Evolutionary conservation across 2,329 filamentous ascomycete genomes (phyloP).

Genomic region (Epichloe amarillans): DNA sequence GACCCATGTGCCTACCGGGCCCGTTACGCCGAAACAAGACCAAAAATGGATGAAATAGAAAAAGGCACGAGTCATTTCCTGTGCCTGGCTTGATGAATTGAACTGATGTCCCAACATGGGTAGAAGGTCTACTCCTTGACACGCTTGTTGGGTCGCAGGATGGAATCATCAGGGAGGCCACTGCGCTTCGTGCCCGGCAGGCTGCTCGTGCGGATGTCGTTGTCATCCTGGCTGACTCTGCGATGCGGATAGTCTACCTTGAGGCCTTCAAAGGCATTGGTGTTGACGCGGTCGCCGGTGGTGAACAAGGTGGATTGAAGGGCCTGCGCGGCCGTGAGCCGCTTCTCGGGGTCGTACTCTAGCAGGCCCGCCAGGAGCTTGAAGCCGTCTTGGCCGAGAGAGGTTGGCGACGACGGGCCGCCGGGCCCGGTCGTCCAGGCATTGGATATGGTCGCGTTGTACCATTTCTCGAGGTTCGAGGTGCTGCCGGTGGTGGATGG

Average conservation of each 20-base stretch:
- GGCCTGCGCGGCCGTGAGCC: slow-evolving; percentile 76
- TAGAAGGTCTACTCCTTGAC: slow-evolving; percentile 35
- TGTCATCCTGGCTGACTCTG: slow-evolving; percentile 85
- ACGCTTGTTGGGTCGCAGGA: slow-evolving; percentile 51
- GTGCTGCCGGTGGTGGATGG: slow-evolving; percentile 8
- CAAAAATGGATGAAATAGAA: too few relatives aligned
- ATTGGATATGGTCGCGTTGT: slow-evolving; percentile 55
- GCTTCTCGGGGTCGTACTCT: slow-evolving; percentile 83
- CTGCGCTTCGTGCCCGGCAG: slow-evolving; percentile 84
- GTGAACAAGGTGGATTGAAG: slow-evolving; percentile 85
- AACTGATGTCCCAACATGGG: too few relatives aligned
- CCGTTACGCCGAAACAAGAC: too few relatives aligned
- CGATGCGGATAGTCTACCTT: slow-evolving; percentile 82
- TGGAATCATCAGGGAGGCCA: slow-evolving; percentile 65
- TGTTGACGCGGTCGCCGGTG: slow-evolving; percentile 56
- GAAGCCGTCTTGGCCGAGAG: slow-evolving; percentile 64
- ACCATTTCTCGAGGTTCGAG: slow-evolving; percentile 64
- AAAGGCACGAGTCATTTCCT: too few relatives aligned
- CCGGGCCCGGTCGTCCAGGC: slow-evolving; percentile 21
- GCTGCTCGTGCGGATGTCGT: slow-evolving; percentile 84
- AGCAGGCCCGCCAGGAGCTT: slow-evolving; percentile 69
- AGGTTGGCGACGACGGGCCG: slow-evolving; percentile 36
- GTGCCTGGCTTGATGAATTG: too few relatives aligned
- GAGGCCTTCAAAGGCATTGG: slow-evolving; percentile 83
- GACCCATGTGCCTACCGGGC: too few relatives aligned